These are phyloP conservation scores for Spatholobus suberectus DNA, from an alignment of 306 rosid species.

Conservation along the genomic window DNA sequence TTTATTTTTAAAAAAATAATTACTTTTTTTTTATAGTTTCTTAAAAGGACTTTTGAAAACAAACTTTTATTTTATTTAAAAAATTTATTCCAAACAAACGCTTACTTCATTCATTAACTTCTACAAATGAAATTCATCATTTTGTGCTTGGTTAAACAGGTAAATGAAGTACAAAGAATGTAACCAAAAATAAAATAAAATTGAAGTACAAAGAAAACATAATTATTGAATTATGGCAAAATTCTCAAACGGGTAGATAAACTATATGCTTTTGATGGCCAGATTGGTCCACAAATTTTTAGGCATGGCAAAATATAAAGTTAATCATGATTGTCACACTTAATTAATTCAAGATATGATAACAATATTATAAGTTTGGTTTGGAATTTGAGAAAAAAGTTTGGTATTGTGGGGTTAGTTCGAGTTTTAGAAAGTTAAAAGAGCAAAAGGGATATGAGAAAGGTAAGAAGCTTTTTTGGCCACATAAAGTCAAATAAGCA, in stretches of 20 bases:
- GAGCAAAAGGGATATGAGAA: constrained; percentile 62
- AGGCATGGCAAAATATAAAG: constrained; percentile 54
- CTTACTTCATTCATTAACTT: constrained; percentile 28
- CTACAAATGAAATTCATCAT: constrained; percentile 52
- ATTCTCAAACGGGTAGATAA: constrained; percentile 42
- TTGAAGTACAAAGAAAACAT: constrained; percentile 59
- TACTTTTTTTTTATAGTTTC: not conserved
- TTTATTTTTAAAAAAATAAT: not conserved
- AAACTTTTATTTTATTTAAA: not conserved
- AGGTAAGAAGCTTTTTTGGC: constrained; percentile 74
- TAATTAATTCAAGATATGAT: constrained; percentile 60
- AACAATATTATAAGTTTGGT: constrained; percentile 65
- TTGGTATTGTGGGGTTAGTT: constrained; percentile 69
- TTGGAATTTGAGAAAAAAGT: constrained; percentile 79
- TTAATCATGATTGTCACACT: constrained; percentile 50
- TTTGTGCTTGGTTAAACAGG: constrained; percentile 43
- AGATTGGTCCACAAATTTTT: constrained; percentile 50
- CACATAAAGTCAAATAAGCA: constrained; percentile 73
- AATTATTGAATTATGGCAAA: constrained; percentile 58
- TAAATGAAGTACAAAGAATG: constrained; percentile 54
- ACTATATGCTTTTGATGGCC: constrained; percentile 42
- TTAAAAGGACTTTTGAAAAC: not conserved
- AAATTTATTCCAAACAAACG: not conserved
- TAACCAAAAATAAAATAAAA: too few species aligned
- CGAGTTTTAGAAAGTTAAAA: constrained; percentile 53